phyloP scores from a whole-genome alignment of 1,284 basidiomycete genomes.

The Ceratobasidium sp. region DNA sequence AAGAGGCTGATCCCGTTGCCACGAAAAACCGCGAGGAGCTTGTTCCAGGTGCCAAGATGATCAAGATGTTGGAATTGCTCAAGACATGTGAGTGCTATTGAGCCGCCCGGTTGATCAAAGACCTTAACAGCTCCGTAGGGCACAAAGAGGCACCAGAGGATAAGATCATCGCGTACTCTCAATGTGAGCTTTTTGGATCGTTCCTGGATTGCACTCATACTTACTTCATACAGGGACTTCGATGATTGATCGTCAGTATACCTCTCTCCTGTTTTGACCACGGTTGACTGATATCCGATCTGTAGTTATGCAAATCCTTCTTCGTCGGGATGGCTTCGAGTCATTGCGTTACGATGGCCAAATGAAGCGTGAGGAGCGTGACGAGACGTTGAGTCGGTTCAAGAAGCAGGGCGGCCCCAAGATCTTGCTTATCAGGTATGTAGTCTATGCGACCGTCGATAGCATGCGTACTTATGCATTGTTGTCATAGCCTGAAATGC shows the following conservation, averaged over 20 bases:
- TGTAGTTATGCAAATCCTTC: conserved; percentile 60
- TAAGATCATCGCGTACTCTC: conserved; percentile 72
- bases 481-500: conserved; percentile 59
- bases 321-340: conserved; percentile 64
- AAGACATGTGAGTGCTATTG: conserved; percentile 53
- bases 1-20: not conserved
- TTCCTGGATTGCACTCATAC: not conserved
- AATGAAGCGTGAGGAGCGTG: conserved; percentile 62
- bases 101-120: no score
- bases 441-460: conserved; percentile 44
- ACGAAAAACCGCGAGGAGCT: conserved; percentile 50
- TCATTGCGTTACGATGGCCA: conserved; percentile 67
- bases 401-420: conserved; percentile 39
- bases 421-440: conserved; percentile 62
- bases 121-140: conserved; percentile 40
- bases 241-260: conserved; percentile 59
- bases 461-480: conserved; percentile 60
- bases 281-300: not conserved
- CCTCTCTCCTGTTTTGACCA: not conserved
- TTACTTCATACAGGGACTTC: conserved; percentile 64
- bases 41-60: conserved; percentile 72
- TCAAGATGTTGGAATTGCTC: conserved; percentile 59
- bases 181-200: conserved; percentile 57
- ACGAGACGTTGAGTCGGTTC: conserved; percentile 47
- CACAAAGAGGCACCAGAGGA: conserved; percentile 60